Evolutionary conservation across 192 early-diverging fungal genomes (phyloP), one percentile per base, ranked within the genome.

Genomic region (Backusella luteola): DNA sequence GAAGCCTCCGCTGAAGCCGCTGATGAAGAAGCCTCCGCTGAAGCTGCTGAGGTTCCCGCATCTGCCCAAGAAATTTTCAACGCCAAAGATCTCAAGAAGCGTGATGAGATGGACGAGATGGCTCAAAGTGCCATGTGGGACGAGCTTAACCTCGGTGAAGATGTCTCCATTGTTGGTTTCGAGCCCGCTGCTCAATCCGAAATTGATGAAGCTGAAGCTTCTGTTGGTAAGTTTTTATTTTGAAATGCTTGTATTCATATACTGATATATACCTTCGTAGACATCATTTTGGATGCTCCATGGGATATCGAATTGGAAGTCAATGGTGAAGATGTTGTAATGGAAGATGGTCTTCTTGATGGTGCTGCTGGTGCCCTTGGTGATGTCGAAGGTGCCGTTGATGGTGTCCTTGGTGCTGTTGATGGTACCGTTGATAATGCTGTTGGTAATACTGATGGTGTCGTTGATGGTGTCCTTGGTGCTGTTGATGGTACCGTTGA

Each of bases 21-120:
- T 19, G 36, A 38, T 42, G 36, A 69, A 0, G 68, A 69, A 7
- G 19, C n/a, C 8, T 34, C 23, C n/a, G 67, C 19, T 7, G 19
- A 15, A 17, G 67, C 15, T 69, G 12, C 36, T 19, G 36, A 38
- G 9, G 36, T 9, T 38, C 36, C 36, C 32, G 32, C 32, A 0
- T 32, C 32, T 39, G 11, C 11, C 42, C 34, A 69, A n/a, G n/a
- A 69, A 36, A 38, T 69, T 0, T 15, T 36, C 68, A 69, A 39
- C 19, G 68, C 38, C 21, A 38, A 38, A 1, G 68, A 69, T 69
- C 34, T 69, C n/a, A 69, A 69, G 34, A 69, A 69, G 68, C 35
- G 68, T 69, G 68, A 14, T 41, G 26, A 69, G 17, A 23, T 39
- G n/a, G 35, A 68, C 0, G 35, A 35, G 12, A 2, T 35, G 14